Evolutionary conservation across 371 early-diverging fungal species (phyloP).

Genomic region (Encephalitozoon cuniculi): DNA sequence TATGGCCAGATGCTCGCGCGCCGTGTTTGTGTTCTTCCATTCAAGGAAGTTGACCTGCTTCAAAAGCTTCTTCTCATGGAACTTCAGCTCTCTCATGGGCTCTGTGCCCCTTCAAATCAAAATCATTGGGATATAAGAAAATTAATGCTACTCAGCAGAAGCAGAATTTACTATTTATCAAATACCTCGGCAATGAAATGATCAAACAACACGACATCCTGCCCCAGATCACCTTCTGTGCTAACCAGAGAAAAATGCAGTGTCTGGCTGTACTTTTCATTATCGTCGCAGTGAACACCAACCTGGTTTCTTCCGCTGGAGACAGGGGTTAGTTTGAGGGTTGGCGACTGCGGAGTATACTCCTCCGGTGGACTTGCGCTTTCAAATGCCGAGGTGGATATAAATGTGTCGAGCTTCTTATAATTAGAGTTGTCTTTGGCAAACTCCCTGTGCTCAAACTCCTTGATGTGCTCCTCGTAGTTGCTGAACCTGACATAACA

Average conservation of each 20-base stretch:
- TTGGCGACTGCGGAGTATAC: background rate
- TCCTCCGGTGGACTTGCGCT: background rate
- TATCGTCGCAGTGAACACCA: background rate
- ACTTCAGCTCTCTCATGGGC: conserved; percentile 67
- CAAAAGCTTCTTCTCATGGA: conserved; percentile 91
- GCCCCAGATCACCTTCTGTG: background rate
- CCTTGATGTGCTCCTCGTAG: conserved; percentile 51
- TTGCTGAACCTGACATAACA: conserved; percentile 54
- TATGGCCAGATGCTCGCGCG: conserved; percentile 78
- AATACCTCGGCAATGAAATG: conserved; percentile 9
- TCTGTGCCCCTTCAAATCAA: background rate
- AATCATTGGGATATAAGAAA: background rate
- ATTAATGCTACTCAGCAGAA: background rate
- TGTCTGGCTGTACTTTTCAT: background rate
- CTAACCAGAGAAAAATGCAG: background rate
- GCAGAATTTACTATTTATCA: background rate
- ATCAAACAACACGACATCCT: background rate
- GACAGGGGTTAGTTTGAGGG: background rate
- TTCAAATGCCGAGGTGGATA: conserved; percentile 16
- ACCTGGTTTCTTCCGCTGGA: background rate
- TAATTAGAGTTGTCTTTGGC: conserved; percentile 48
- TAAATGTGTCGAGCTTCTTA: conserved; percentile 51
- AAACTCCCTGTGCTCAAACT: conserved; percentile 44
- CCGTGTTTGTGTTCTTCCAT: conserved; percentile 80
- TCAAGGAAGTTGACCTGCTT: conserved; percentile 93